Percentiles rank a stretch among this genome's conserved stretches.
These are phyloP conservation scores for Russula abietina DNA, from an alignment of 768 basidiomycete genomes.

Conservation along the genomic window DNA sequence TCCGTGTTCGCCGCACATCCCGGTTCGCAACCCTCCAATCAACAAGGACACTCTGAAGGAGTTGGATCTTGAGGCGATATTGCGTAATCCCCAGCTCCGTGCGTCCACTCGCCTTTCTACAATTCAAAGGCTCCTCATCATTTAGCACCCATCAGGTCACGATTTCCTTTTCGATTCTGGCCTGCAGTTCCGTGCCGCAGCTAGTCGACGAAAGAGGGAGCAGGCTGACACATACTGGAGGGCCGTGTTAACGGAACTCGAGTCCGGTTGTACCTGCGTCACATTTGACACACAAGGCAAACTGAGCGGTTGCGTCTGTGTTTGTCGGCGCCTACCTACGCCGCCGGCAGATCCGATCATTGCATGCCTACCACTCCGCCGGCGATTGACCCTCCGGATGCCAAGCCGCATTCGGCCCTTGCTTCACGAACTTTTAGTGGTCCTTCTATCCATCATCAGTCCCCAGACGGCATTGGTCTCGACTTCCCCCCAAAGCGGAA, in stretches of 20 bases:
- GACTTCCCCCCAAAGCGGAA: conserved; percentile 21
- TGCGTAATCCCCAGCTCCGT: conserved; percentile 89
- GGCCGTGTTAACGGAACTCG: conserved; percentile 71
- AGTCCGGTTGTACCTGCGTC: conserved; percentile 77
- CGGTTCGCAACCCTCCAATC: conserved; percentile 67
- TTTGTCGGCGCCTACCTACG: conserved; percentile 37
- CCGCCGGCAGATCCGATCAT: conserved; percentile 38
- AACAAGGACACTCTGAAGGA: conserved; percentile 79
- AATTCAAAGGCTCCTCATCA: conserved; percentile 9
- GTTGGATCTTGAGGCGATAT: conserved; percentile 77
- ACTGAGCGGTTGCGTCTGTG: conserved; percentile 41
- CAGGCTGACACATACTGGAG: conserved; percentile 80
- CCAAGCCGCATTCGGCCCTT: conserved; percentile 68
- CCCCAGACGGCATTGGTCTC: conserved; percentile 53
- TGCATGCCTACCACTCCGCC: conserved; percentile 33
- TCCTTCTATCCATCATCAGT: conserved; percentile 60
- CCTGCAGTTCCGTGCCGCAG: conserved; percentile 73
- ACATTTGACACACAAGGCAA: conserved; percentile 60
- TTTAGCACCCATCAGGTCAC: conserved; percentile 49
- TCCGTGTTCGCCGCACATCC: conserved; percentile 50
- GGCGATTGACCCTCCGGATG: conserved; percentile 54
- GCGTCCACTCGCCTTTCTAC: conserved; percentile 34
- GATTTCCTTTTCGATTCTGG: conserved; percentile 86
- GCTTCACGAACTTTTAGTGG: conserved; percentile 61
- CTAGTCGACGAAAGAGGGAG: conserved; percentile 65